Conservation (phyloP, 2,329 filamentous ascomycete genomes). For the Fusarium sp. region DNA sequence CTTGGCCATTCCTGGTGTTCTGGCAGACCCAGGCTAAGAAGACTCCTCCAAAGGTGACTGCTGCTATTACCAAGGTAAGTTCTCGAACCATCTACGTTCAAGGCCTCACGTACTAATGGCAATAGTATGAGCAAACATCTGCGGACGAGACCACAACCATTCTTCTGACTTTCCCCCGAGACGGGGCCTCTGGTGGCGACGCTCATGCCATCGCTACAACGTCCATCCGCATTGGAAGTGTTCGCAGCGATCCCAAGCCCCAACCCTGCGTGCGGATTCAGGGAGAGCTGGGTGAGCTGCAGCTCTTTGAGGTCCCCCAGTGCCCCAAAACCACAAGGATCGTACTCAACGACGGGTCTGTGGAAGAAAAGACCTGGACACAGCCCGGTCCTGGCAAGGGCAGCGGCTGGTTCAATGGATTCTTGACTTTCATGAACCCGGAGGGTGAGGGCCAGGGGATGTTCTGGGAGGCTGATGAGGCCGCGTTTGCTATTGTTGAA, state of each 20-base stretch:
- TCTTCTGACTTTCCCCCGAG: slow-evolving; percentile 73
- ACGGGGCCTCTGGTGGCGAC: slow-evolving; percentile 49
- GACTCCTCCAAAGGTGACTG: slow-evolving; percentile 69
- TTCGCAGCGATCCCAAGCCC: slow-evolving; percentile 63
- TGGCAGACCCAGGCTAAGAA: slow-evolving; percentile 74
- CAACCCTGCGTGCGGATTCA: slow-evolving; percentile 77
- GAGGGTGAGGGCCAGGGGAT: slow-evolving; percentile 73
- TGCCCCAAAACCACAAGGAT: slow-evolving; percentile 69
- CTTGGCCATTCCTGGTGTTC: slow-evolving; percentile 86
- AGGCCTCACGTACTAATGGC: neutral
- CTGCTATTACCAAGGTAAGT: slow-evolving; percentile 60
- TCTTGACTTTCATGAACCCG: slow-evolving; percentile 47
- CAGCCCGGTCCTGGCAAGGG: slow-evolving; percentile 55
- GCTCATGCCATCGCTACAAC: slow-evolving; percentile 76
- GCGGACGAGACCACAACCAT: slow-evolving; percentile 80
- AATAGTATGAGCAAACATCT: slow-evolving; percentile 57
- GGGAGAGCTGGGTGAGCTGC: slow-evolving; percentile 79
- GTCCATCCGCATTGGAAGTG: slow-evolving; percentile 56
- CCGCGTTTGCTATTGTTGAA: slow-evolving; percentile 73
- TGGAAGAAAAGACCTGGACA: slow-evolving; percentile 58
- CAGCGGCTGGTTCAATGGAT: slow-evolving; percentile 25
- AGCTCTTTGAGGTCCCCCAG: slow-evolving; percentile 74
- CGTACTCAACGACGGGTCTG: slow-evolving; percentile 60
- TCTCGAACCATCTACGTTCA: neutral
- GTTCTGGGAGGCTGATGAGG: slow-evolving; percentile 87